A percentile compares a stretch with the other conserved stretches of the same genome.
Conservation (phyloP, 2,329 filamentous ascomycete species). For the Neoscytalidium dimidiatum region DNA sequence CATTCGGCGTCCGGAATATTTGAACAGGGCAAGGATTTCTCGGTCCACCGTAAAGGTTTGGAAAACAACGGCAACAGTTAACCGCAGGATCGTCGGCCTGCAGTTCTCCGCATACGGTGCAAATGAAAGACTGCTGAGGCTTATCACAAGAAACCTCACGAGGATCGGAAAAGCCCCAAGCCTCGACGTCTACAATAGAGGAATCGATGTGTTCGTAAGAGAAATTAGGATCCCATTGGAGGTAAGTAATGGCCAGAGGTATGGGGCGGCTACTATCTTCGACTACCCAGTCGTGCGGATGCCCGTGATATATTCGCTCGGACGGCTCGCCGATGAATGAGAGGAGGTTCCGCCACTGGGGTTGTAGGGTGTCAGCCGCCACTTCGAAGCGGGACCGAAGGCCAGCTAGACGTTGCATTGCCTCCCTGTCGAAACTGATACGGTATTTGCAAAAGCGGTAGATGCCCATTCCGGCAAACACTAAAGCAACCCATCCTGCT, state of each 20-base stretch:
- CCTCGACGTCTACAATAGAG: slow-evolving; percentile 50
- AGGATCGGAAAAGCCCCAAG: slow-evolving; percentile 54
- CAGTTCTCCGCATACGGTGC: slow-evolving; percentile 48
- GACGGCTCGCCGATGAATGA: slow-evolving; percentile 48
- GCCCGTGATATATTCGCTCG: slow-evolving; percentile 46
- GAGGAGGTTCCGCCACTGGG: slow-evolving; percentile 54
- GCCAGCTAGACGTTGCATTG: slow-evolving; percentile 50
- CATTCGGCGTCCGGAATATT: slow-evolving; percentile 54
- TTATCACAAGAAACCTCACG: slow-evolving; percentile 34
- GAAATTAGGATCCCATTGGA: slow-evolving; percentile 50
- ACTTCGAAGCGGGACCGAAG: slow-evolving; percentile 54
- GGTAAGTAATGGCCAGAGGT: slow-evolving; percentile 50
- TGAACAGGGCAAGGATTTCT: slow-evolving; percentile 50
- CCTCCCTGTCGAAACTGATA: slow-evolving; percentile 53
- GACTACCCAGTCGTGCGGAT: slow-evolving; percentile 57
- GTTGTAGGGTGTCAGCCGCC: slow-evolving; percentile 55
- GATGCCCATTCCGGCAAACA: slow-evolving; percentile 60
- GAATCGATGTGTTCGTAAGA: slow-evolving; percentile 53
- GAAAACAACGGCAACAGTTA: slow-evolving; percentile 57
- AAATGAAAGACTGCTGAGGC: slow-evolving; percentile 39
- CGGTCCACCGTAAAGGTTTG: slow-evolving; percentile 52
- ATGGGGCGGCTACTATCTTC: slow-evolving; percentile 46
- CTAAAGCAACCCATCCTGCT: slow-evolving; percentile 57
- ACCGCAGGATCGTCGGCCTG: slow-evolving; percentile 53
- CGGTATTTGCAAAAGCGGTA: slow-evolving; percentile 64